These are phyloP conservation scores for Rhizophagus clarus DNA, from an alignment of 192 early-diverging fungal species.

Conservation along the genomic window DNA sequence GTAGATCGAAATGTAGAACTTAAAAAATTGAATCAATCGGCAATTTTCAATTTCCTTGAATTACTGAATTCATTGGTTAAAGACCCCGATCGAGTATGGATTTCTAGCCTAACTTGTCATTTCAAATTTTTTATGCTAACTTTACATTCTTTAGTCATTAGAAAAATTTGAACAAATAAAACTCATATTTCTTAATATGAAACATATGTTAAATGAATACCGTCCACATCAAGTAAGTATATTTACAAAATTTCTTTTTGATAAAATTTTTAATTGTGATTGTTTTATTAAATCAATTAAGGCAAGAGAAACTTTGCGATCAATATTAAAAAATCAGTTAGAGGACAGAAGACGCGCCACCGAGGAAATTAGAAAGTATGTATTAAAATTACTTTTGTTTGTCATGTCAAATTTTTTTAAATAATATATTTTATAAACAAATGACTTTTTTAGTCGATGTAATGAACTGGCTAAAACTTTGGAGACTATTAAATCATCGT, in stretches of 20 bases:
- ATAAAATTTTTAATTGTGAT: not conserved
- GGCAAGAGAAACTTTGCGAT: slow-evolving; percentile 63
- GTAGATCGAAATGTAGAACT: slow-evolving; percentile 69
- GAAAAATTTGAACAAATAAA: slow-evolving; percentile 67
- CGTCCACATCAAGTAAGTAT: slow-evolving; percentile 70
- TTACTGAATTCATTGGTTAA: slow-evolving; percentile 64
- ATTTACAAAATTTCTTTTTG: not conserved
- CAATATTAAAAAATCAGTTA: slow-evolving; percentile 71
- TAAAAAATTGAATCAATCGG: slow-evolving; percentile 62
- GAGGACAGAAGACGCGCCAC: slow-evolving; percentile 49
- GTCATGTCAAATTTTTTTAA: not conserved
- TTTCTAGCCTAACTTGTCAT: not conserved
- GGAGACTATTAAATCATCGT: slow-evolving; percentile 15
- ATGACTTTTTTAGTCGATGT: slow-evolving; percentile 16
- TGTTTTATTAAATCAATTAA: slow-evolving; percentile 9
- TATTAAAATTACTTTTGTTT: not conserved
- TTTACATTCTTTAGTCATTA: slow-evolving; percentile 47
- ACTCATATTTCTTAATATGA: slow-evolving; percentile 75
- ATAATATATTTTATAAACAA: too few species aligned
- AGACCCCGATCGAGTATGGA: slow-evolving; percentile 40
- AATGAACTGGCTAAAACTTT: slow-evolving; percentile 16
- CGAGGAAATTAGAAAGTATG: slow-evolving; percentile 44
- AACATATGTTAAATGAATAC: slow-evolving; percentile 84
- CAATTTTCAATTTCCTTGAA: slow-evolving; percentile 69
- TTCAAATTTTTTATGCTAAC: not conserved